Evolutionary conservation across 2,329 filamentous ascomycete genomes (phyloP), one percentile per base, ranked within the genome.

Genomic region (Neodidymelliopsis sp.): DNA sequence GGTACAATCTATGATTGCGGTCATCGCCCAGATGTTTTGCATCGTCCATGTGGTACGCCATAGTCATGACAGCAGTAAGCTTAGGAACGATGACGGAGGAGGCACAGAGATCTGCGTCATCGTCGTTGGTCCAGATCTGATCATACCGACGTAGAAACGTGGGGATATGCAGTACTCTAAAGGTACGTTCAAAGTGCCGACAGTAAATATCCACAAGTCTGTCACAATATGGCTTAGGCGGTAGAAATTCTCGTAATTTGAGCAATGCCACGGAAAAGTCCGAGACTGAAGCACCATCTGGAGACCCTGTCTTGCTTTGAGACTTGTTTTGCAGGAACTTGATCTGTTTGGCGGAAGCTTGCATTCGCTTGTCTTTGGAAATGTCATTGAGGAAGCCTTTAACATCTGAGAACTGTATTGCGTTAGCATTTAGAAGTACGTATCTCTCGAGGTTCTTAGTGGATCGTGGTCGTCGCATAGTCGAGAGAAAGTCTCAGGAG

Each of bases 61-160:
- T 62, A 3, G 58, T 56, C 47, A 67, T 47, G 12, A 62, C 51
- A 4, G 46, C 56, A 1, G 61, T 58, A 4, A 63, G 36, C 28
- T 62, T 52, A 6, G 60, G 60, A 20, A 65, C 49, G 10, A 65
- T 64, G 49, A 63, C 67, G 6, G 53, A 53, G 4, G 51, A 40
- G 7, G 38, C 54, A 11, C n/a, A 60, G 24, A 53, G 23, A 12
- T 56, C 53, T 8, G 40, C 38, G 6, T 36, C 20, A 10, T 49
- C 47, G 8, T 49, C 47, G 12, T 52, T 47, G 15, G 38, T 43
- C 63, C 63, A 66, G 8, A 62, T 58, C 22, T 51, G 38, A 1
- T 56, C 33, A 31, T 65, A 67, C 13, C 60, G 57, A 16, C 56
- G 53, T 49, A 60, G 49, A 28, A 68, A 68, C 4, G 60, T 63